Conservation (phyloP, 2,329 filamentous ascomycete species). For the Scedosporium minutisporum region DNA sequence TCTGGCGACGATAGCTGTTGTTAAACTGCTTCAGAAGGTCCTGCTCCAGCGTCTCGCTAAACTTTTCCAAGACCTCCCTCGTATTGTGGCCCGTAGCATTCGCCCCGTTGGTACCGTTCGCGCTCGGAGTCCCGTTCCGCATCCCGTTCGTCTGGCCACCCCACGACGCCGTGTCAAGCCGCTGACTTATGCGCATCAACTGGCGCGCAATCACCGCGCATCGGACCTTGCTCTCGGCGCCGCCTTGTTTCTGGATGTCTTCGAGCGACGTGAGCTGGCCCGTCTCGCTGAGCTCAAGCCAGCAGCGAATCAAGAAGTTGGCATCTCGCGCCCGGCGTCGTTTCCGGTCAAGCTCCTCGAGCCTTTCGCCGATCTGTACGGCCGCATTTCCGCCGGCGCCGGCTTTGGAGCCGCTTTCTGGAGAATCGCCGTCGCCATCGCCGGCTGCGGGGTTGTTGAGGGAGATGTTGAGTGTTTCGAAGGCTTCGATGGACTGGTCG, state of each 20-base stretch:
- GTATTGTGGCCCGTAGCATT: constrained; percentile 52
- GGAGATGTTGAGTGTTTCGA: constrained; percentile 79
- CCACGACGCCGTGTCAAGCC: constrained; percentile 73
- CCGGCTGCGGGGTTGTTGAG: constrained; percentile 52
- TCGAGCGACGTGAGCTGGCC: constrained; percentile 82
- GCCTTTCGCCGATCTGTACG: constrained; percentile 84
- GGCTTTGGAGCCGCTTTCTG: constrained; percentile 2
- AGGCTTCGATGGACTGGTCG: constrained; percentile 83
- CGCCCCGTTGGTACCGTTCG: constrained; percentile 25
- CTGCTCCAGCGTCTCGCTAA: constrained; percentile 90
- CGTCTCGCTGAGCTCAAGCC: constrained; percentile 86
- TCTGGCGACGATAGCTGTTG: constrained; percentile 87
- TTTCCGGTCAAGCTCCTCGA: constrained; percentile 92
- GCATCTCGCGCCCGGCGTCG: constrained; percentile 83
- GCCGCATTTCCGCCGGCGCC: constrained; percentile 68
- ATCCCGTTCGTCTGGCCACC: constrained; percentile 49
- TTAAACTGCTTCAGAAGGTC: constrained; percentile 94
- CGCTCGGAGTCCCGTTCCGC: constrained; percentile 40
- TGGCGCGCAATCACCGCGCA: constrained; percentile 92
- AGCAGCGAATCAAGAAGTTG: constrained; percentile 91
- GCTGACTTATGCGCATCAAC: constrained; percentile 85
- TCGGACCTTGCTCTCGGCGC: constrained; percentile 83
- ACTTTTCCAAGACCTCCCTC: constrained; percentile 88
- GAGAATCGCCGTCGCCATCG: constrained; percentile 37
- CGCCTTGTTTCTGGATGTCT: constrained; percentile 75